Evolutionary conservation across 108 stramenopile genomes (phyloP).

Genomic region (Nannochloropsis granulata): DNA sequence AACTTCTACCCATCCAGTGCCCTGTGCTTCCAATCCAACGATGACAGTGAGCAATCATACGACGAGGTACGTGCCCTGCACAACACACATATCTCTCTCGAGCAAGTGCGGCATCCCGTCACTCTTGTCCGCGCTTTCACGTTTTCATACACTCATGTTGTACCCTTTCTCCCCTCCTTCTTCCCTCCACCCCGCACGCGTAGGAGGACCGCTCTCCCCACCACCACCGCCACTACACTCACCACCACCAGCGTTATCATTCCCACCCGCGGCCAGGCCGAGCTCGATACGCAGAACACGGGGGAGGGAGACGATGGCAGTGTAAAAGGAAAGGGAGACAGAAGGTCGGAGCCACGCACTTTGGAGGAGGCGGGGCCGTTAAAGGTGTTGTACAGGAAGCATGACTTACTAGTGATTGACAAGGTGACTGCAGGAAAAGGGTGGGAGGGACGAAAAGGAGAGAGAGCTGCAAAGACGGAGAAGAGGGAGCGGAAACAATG

Average conservation of each 20-base stretch:
- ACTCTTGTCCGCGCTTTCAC: too few species aligned
- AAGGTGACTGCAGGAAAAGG: neutral
- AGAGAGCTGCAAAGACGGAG: neutral
- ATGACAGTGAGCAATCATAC: too few species aligned
- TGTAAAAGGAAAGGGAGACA: neutral
- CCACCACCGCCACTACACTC: too few species aligned
- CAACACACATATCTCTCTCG: too few species aligned
- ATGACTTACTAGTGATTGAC: neutral
- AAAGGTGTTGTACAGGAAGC: neutral
- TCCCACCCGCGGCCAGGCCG: neutral
- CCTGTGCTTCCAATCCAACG: too few species aligned
- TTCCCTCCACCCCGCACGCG: too few species aligned
- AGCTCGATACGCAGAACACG: neutral
- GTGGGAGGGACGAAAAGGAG: neutral
- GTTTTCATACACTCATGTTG: too few species aligned
- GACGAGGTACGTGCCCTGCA: too few species aligned
- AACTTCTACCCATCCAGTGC: too few species aligned
- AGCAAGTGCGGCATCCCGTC: too few species aligned
- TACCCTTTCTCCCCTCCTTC: too few species aligned
- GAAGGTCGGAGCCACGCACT: neutral
- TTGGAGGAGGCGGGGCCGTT: neutral
- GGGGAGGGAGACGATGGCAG: neutral
- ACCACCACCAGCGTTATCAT: neutral
- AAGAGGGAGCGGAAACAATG: neutral
- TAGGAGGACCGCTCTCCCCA: too few species aligned